Percentiles rank a stretch among this genome's conserved stretches.
Conservation (phyloP, 1,139 yeast genomes). For the Nadsonia commutata region DNA sequence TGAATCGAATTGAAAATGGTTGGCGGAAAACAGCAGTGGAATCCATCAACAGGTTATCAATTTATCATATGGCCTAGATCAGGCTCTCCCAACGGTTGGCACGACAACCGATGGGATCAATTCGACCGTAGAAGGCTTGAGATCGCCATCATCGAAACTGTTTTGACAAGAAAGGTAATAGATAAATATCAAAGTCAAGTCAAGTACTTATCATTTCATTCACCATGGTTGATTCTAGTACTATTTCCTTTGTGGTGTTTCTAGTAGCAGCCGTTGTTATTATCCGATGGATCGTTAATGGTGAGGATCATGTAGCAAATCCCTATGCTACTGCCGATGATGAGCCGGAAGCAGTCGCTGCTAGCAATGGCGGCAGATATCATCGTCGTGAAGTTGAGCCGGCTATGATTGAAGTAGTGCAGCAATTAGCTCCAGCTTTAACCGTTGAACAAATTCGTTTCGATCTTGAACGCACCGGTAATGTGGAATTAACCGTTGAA, state of each 20-base stretch:
- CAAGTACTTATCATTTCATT: too few relatives aligned
- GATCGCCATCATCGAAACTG: too few relatives aligned
- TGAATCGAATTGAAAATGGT: too few relatives aligned
- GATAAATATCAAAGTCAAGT: too few relatives aligned
- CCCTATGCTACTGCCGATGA: constrained; percentile 3
- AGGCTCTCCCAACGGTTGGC: too few relatives aligned
- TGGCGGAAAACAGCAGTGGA: too few relatives aligned
- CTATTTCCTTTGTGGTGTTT: constrained; percentile 35
- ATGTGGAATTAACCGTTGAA: constrained; percentile 69
- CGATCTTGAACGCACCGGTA: constrained; percentile 49
- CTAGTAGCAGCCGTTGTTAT: constrained; percentile 39
- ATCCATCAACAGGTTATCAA: too few relatives aligned
- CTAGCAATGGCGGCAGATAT: constrained; percentile 5
- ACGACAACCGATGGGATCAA: too few relatives aligned
- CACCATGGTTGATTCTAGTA: constrained; percentile 10
- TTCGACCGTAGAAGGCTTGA: too few relatives aligned
- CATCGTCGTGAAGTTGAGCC: constrained; percentile 48
- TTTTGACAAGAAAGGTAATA: too few relatives aligned
- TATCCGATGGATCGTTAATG: constrained; percentile 46
- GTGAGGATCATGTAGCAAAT: constrained; percentile 25
- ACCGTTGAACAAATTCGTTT: constrained; percentile 49
- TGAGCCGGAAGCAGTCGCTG: constrained; percentile 1
- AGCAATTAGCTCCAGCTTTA: constrained; percentile 63
- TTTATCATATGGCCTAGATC: too few relatives aligned
- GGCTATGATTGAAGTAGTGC: constrained; percentile 77